Conservation (phyloP, 1,284 basidiomycete genomes). For the Mrakiaceae sp. region DNA sequence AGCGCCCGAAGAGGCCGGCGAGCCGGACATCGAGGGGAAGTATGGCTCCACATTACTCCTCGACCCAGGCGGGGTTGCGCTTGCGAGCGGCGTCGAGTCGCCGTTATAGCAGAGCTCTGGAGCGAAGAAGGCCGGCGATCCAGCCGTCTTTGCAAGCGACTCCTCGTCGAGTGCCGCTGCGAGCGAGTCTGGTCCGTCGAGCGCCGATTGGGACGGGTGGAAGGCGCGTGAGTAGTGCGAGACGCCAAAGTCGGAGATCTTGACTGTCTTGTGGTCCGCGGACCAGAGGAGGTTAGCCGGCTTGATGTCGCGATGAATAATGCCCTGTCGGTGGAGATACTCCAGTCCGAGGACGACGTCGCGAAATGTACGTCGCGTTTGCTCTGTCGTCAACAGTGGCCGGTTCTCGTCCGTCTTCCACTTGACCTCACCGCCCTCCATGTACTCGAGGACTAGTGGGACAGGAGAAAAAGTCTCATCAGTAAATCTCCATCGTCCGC, state of each 20-base stretch:
- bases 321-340: conserved; percentile 91
- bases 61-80: conserved; percentile 5
- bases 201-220: conserved; percentile 43
- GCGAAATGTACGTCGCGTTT: conserved; percentile 75
- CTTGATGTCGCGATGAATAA: conserved; percentile 99
- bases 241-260: conserved; percentile 97
- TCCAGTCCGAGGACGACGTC: conserved; percentile 89
- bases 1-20: conserved; percentile 18
- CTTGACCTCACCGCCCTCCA: conserved; percentile 84
- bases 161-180: conserved; percentile 54
- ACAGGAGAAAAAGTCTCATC: conserved; percentile 18
- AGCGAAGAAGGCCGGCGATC: conserved; percentile 94
- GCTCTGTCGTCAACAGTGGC: conserved; percentile 65
- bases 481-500: too few relatives aligned
- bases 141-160: conserved; percentile 84
- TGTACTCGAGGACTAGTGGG: conserved; percentile 78
- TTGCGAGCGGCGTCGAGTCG: conserved; percentile 15
- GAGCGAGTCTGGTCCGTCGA: conserved; percentile 24
- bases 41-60: background rate
- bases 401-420: conserved; percentile 62
- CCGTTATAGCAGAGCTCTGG: conserved; percentile 71
- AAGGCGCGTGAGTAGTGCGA: conserved; percentile 88
- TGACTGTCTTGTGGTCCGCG: conserved; percentile 67
- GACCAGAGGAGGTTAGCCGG: conserved; percentile 93
- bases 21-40: too few relatives aligned